Conservation (phyloP, 345 rosid species). For the Pugionium cornutum region DNA sequence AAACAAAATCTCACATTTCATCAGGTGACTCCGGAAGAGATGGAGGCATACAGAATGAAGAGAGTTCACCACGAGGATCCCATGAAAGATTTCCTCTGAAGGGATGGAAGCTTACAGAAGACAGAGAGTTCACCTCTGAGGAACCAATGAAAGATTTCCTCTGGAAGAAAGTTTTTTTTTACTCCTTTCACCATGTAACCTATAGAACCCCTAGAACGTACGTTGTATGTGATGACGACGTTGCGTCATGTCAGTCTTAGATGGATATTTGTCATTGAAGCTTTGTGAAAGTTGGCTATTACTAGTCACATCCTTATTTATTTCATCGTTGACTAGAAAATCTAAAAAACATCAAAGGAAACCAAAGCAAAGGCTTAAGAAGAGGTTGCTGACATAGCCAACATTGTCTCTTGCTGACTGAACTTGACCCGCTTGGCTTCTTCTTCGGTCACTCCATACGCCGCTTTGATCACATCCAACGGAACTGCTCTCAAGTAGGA, state of each 20-base stretch:
- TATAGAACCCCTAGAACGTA: neutral
- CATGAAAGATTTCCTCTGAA: constrained; percentile 42
- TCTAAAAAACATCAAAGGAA: constrained; percentile 10
- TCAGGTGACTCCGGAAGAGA: constrained; percentile 71
- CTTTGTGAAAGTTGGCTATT: constrained; percentile 7
- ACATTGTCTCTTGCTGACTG: constrained; percentile 44
- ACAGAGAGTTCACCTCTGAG: too few species aligned
- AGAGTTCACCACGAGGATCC: constrained; percentile 71
- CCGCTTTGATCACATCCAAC: constrained; percentile 50
- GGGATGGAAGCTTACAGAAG: too few species aligned
- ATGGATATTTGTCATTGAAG: neutral
- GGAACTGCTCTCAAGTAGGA: constrained; percentile 61
- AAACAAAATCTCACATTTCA: neutral
- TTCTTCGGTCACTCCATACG: constrained; percentile 49
- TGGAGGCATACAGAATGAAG: constrained; percentile 85
- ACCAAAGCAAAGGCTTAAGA: constrained; percentile 2
- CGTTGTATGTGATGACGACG: constrained; percentile 2
- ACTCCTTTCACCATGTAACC: neutral
- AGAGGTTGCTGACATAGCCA: constrained; percentile 17
- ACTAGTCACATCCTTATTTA: constrained; percentile 20
- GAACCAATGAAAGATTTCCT: too few species aligned
- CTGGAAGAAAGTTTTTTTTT: neutral
- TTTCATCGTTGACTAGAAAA: constrained; percentile 20
- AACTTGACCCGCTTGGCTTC: constrained; percentile 64
- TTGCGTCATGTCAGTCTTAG: too few species aligned